Evolutionary conservation across 768 basidiomycete species (phyloP), one percentile per base, ranked within the genome.

Genomic region (Rhodotorula diobovata): DNA sequence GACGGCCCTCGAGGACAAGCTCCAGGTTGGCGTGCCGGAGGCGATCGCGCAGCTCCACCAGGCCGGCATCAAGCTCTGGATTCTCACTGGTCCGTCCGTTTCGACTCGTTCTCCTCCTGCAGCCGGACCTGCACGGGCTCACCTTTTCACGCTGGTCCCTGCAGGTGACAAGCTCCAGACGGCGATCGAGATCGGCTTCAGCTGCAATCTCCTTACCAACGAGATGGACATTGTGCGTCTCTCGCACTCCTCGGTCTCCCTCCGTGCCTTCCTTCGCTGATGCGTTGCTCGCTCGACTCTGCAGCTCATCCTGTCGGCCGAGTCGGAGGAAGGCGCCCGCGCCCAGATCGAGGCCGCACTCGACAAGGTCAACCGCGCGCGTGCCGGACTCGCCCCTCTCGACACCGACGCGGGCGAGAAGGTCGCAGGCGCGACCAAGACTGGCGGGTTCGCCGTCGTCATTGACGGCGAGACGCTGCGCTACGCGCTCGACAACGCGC

Each of bases 31-130:
- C 20, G 95, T 99, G 0, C 95, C 95, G 0, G 94, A 96, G 68
- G 90, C 95, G 4, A 98, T 99, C 74, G 93, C 92, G 75, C 88
- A 85, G 66, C 83, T 99, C 28, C 93, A 96, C 77, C 83, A 85
- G 39, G 95, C 95, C 4, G 95, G 95, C 21, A 96, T 99, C 83
- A 99, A 97, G 81, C 80, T 99, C 4, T 99, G 95, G 95, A 95
- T 98, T 80, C 82, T 97, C 60, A 98, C 95, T 46, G 93, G 90
- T 89, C 67, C 46, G 82, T 79, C 12, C n/a, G n/a, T n/a, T n/a
- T n/a, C n/a, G n/a, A n/a, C 50, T 15, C 48, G 45, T 14, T 25
- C 39, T 14, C 34, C 28, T 54, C 53, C 39, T n/a, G 48, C 35
- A 18, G 10, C 18, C 4, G 35, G 2, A 28, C 25, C 37, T 11